phyloP scores from a whole-genome alignment of 108 stramenopile species.

The Cyclotella atomus region DNA sequence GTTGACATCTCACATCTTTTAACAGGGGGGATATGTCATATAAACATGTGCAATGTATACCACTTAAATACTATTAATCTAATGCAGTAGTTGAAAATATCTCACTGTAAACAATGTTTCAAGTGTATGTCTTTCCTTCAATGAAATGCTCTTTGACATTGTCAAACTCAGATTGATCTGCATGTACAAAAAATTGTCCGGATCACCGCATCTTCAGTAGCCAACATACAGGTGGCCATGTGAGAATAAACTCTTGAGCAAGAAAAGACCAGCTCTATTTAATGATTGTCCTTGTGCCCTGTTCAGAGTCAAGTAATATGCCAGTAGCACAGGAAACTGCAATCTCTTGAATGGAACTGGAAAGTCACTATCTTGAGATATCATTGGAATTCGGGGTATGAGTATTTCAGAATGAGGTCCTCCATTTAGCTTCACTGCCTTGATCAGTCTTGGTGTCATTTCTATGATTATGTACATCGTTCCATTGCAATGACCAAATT shows the following conservation, averaged over 20 bases:
- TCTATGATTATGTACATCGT: slow-evolving; percentile 13
- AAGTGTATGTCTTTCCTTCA: slow-evolving; percentile 3
- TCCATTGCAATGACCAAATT: slow-evolving; percentile 10
- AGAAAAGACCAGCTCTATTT: background rate
- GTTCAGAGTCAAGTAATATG: slow-evolving; percentile 27
- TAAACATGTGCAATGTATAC: no score
- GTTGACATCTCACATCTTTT: no score
- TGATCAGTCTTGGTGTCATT: background rate
- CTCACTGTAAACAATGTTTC: slow-evolving; percentile 6
- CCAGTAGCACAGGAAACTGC: slow-evolving; percentile 17
- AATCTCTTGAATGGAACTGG: slow-evolving; percentile 18
- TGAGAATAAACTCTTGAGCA: slow-evolving; percentile 13
- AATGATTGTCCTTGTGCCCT: slow-evolving; percentile 16
- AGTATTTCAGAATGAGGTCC: background rate
- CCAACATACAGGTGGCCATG: slow-evolving; percentile 20
- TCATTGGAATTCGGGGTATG: slow-evolving; percentile 10
- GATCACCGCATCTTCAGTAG: slow-evolving; percentile 7
- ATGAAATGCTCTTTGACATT: background rate
- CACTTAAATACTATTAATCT: no score
- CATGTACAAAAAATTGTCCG: slow-evolving; percentile 5
- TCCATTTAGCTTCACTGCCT: background rate
- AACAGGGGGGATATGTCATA: no score
- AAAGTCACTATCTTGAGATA: slow-evolving; percentile 3
- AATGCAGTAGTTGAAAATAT: no score
- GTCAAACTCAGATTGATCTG: slow-evolving; percentile 21